Evolutionary conservation across 495 filamentous ascomycete genomes (phyloP).

Genomic region (Daldinia caldariorum): DNA sequence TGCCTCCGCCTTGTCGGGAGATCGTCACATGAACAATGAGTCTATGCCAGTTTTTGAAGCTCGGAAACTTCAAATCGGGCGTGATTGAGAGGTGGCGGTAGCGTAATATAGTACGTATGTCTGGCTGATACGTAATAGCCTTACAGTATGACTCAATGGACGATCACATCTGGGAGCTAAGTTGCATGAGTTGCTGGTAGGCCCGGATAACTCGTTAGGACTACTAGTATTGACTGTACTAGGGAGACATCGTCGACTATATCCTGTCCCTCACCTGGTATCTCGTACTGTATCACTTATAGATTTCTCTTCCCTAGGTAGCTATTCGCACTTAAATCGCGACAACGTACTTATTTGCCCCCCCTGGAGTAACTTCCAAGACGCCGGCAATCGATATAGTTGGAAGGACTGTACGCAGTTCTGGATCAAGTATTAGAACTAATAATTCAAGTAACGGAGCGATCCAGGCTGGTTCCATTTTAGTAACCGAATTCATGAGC

Average conservation of each 20-base stretch:
- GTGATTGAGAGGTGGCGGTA: background rate
- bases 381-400: background rate
- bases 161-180: conserved; percentile 2
- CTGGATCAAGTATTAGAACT: background rate
- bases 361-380: background rate
- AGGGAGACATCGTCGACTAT: background rate
- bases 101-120: background rate
- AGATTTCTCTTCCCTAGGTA: background rate
- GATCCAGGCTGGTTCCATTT: background rate
- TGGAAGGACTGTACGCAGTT: background rate
- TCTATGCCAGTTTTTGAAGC: background rate
- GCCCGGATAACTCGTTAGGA: background rate
- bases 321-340: conserved; percentile 15
- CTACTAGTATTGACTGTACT: too few species aligned
- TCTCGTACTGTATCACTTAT: background rate
- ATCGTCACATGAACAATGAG: background rate
- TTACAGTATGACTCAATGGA: conserved; percentile 2
- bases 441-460: background rate
- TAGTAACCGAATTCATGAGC: background rate
- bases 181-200: conserved; percentile 7
- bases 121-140: conserved; percentile 6
- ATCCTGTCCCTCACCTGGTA: background rate
- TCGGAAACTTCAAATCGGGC: background rate
- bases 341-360: conserved; percentile 14
- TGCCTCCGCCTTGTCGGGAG: background rate